phyloP scores from a whole-genome alignment of 2,329 filamentous ascomycete species.

The Pseudodiploospora longispora region DNA sequence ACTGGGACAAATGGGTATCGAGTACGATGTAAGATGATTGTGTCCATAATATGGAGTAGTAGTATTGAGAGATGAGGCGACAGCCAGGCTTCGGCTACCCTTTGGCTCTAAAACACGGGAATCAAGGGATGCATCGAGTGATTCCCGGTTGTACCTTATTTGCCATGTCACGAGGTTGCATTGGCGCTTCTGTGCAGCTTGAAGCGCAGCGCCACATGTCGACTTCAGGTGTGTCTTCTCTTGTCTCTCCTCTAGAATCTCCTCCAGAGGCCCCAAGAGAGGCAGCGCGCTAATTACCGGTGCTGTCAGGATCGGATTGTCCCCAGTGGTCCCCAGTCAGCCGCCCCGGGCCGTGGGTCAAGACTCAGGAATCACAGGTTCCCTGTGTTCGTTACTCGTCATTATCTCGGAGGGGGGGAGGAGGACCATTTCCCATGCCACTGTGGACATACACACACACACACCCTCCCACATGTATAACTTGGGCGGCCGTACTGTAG shows the following conservation, averaged over 20 bases:
- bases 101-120: no score
- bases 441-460: background rate
- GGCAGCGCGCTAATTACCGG: conserved; percentile 5
- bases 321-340: conserved; percentile 6
- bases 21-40: no score
- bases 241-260: background rate
- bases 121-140: no score
- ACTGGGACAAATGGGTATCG: no score
- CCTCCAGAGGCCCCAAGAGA: background rate
- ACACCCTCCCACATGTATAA: background rate
- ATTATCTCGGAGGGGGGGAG: conserved; percentile 3
- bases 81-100: no score
- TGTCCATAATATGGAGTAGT: no score
- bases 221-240: background rate
- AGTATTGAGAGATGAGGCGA: no score
- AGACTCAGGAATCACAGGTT: conserved; percentile 3
- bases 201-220: conserved; percentile 8
- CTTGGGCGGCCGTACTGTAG: background rate
- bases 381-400: conserved; percentile 4
- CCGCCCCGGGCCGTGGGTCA: conserved; percentile 9
- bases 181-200: conserved; percentile 8
- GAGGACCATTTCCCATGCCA: no score
- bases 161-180: conserved; percentile 10
- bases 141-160: background rate
- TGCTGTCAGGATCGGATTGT: conserved; percentile 9